These are phyloP conservation scores for Oryza glumipatula DNA, from an alignment of 176 grass and related monocot species.

Conservation along the genomic window DNA sequence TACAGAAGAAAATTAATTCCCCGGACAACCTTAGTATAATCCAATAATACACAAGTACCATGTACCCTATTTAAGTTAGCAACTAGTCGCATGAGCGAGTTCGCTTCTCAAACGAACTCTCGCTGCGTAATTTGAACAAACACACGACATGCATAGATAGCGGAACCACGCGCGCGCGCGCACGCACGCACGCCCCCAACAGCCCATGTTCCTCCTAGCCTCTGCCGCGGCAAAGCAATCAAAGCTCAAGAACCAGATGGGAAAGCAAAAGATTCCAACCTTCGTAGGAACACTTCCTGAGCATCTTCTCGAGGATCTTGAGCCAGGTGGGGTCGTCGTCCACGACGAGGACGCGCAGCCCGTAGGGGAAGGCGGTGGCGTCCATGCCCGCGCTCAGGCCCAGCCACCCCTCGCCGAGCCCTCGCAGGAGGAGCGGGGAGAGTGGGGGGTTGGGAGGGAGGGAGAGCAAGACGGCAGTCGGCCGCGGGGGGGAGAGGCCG, in stretches of 20 bases:
- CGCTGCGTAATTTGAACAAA: constrained; percentile 37
- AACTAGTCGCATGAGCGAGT: background rate
- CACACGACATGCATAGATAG: background rate
- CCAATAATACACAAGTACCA: background rate
- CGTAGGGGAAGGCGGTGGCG: constrained; percentile 78
- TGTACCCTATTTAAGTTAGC: background rate
- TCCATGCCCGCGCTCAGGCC: constrained; percentile 47
- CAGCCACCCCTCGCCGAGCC: constrained; percentile 10
- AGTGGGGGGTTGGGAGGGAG: constrained; percentile 4
- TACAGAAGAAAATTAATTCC: background rate
- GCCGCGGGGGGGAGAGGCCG: background rate
- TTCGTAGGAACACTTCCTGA: constrained; percentile 97
- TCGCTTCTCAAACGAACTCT: background rate
- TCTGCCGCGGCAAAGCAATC: constrained; percentile 7
- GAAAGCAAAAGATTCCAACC: constrained; percentile 65
- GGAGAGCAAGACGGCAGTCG: constrained; percentile 30
- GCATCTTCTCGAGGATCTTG: constrained; percentile 99
- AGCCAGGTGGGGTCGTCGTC: constrained; percentile 98
- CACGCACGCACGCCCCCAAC: too few relatives aligned
- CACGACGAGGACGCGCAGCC: constrained; percentile 94
- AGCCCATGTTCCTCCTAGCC: background rate
- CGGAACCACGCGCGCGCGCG: background rate
- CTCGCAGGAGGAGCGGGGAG: background rate
- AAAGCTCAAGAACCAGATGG: constrained; percentile 21
- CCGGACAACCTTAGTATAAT: constrained; percentile 9